Conservation (phyloP, 192 early-diverging fungal species). For the Mortierella hygrophila region DNA sequence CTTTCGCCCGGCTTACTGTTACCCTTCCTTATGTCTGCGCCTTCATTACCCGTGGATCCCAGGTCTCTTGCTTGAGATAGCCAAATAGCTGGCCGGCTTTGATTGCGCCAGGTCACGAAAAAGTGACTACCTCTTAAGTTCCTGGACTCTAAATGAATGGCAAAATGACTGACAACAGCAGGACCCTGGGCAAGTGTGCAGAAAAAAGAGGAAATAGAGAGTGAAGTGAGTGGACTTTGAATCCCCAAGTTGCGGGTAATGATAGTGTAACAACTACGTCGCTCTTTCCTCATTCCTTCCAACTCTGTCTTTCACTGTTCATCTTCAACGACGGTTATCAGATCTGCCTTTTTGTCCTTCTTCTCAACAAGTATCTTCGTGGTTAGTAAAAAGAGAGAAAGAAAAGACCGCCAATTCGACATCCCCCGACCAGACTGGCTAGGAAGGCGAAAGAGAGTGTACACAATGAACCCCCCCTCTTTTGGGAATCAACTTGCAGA, state of each 20-base stretch:
- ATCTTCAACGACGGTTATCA: neutral
- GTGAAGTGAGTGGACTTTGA: neutral
- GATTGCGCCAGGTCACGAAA: neutral
- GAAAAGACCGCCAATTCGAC: neutral
- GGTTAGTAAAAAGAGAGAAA: neutral
- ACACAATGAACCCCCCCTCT: neutral
- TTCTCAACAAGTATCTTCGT: neutral
- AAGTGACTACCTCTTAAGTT: too few relatives aligned
- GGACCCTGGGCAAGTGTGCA: neutral
- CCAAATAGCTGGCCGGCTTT: neutral
- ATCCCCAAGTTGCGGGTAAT: neutral
- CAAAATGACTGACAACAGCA: neutral
- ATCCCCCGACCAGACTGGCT: neutral
- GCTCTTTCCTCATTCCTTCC: too few relatives aligned
- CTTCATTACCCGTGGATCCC: neutral
- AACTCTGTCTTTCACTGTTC: neutral
- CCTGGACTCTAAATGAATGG: neutral
- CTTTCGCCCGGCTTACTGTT: neutral
- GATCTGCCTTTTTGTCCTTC: neutral
- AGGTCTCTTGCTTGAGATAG: neutral
- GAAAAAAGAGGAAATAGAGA: neutral
- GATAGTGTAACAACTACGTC: neutral
- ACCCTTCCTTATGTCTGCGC: neutral
- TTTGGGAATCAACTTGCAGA: neutral
- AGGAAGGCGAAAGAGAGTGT: neutral